Base-by-base conservation (phyloP, 352 stramenopile genomes). In the Globisporangium carolinianum region DNA sequence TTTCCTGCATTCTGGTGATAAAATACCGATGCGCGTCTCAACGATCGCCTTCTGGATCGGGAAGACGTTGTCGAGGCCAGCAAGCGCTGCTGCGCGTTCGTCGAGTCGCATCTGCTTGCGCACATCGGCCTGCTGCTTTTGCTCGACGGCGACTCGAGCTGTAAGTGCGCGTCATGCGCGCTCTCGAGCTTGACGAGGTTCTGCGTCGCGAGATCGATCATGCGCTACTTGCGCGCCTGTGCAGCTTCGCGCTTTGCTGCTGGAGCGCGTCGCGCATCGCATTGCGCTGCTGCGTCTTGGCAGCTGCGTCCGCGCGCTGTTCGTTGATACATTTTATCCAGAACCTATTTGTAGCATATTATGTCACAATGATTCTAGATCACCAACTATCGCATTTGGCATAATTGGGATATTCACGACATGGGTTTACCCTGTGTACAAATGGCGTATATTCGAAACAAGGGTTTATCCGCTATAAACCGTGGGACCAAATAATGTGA, bases 191-290 rank as follows among this genome's bases (percentile, higher is more conserved):
- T 76, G 36, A 90, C 56, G 24, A 94, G 58, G 50, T 89, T 88
- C 18, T 89, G 72, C 12, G 76, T 79, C 36, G 76, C 84, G 55
- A 90, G 66, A 51, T 94, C 80, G 48, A 94, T 91, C 84, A 94
- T 92, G 17, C 79, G 79, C 60, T 91, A 80, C 54, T 91, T 91
- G 49, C 80, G 68, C 39, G 79, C 69, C 41, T 87, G 76, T 0
- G 75, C 60, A 38, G 73, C 69, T 15, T 77, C 76, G 42, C 77
- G 73, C 52, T 91, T 91, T 41, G 84, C 67, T 4, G 63, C 41
- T 86, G 72, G 32, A 92, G 56, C 51, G 76, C 67, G 18, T 89
- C 68, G 8, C 83, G 78, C 57, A 87, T 88, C 9, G 73, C 68
- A 42, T 85, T 75, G 4, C 80, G 76, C 45, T 75, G 53, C 46